Evolutionary conservation across 352 stramenopile genomes (phyloP).

Genomic region (Phytopythium kandeliae): DNA sequence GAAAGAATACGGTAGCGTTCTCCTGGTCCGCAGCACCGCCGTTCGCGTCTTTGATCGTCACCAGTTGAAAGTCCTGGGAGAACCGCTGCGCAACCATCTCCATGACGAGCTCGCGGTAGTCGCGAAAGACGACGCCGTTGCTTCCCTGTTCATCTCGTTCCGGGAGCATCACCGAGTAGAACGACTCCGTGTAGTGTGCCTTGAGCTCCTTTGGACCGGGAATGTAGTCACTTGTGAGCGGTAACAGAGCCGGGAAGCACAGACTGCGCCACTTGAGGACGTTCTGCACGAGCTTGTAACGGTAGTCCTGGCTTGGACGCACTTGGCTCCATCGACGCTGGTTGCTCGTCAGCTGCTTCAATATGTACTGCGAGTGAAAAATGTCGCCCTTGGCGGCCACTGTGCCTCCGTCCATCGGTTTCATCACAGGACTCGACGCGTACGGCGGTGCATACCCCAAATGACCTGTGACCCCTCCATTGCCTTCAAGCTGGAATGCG

Average conservation of each 20-base stretch:
- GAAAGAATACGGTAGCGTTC: conserved; percentile 39
- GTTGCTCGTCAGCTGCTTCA: conserved; percentile 89
- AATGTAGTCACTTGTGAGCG: conserved; percentile 89
- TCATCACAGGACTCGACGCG: conserved; percentile 50
- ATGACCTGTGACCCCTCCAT: conserved; percentile 6
- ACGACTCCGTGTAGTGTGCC: conserved; percentile 79
- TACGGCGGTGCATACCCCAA: conserved; percentile 22
- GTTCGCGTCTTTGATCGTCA: conserved; percentile 44
- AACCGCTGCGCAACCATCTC: conserved; percentile 85
- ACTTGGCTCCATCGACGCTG: conserved; percentile 96
- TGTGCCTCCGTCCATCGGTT: conserved; percentile 24
- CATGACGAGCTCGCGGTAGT: conserved; percentile 76
- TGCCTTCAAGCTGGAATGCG: conserved; percentile 47
- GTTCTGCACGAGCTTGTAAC: conserved; percentile 68
- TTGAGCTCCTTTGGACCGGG: conserved; percentile 72
- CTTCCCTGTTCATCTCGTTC: conserved; percentile 48
- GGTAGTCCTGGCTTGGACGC: conserved; percentile 44
- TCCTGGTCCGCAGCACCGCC: conserved; percentile 18
- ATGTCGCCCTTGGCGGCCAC: conserved; percentile 50
- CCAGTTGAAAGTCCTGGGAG: conserved; percentile 85
- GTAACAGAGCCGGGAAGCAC: conserved; percentile 93
- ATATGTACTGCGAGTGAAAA: conserved; percentile 72
- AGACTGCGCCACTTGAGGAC: conserved; percentile 97
- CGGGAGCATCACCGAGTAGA: conserved; percentile 80
- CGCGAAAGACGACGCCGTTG: conserved; percentile 54